Evolutionary conservation across 2,329 filamentous ascomycete genomes (phyloP).

Genomic region (Botryosphaeria dothidea): DNA sequence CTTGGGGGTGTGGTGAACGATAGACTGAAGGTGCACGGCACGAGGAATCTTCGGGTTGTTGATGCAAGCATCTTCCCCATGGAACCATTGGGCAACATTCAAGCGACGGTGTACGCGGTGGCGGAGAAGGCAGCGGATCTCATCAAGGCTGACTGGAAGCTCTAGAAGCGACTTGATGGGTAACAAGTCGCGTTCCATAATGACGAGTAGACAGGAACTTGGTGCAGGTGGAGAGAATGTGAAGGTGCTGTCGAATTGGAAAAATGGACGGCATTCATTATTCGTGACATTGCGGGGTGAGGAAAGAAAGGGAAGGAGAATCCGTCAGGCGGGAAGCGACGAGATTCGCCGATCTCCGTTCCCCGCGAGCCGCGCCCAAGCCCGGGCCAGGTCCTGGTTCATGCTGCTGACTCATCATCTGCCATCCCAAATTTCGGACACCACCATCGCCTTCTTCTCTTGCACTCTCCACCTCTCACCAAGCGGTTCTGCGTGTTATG

Average conservation of each 20-base stretch:
- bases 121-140: slow-evolving; percentile 29
- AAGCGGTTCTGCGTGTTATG: background rate
- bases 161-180: too few relatives aligned
- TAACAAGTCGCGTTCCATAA: too few relatives aligned
- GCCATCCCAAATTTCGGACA: background rate
- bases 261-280: too few relatives aligned
- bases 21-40: slow-evolving; percentile 30
- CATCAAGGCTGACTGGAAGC: slow-evolving; percentile 34
- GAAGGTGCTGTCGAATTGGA: too few relatives aligned
- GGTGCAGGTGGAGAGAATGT: too few relatives aligned
- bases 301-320: background rate
- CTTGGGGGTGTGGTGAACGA: slow-evolving; percentile 32
- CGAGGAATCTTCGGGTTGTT: slow-evolving; percentile 16
- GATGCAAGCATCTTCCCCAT: slow-evolving; percentile 22
- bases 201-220: too few relatives aligned
- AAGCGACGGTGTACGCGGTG: slow-evolving; percentile 17
- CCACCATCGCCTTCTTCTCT: background rate
- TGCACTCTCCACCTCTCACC: background rate
- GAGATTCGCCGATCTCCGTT: background rate
- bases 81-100: slow-evolving; percentile 14
- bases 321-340: background rate
- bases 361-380: background rate
- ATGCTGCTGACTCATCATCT: slow-evolving; percentile 4
- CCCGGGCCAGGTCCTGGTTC: background rate
- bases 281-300: too few relatives aligned